Evolutionary conservation across 768 basidiomycete species (phyloP).

Genomic region (Phylloporus scabripes): DNA sequence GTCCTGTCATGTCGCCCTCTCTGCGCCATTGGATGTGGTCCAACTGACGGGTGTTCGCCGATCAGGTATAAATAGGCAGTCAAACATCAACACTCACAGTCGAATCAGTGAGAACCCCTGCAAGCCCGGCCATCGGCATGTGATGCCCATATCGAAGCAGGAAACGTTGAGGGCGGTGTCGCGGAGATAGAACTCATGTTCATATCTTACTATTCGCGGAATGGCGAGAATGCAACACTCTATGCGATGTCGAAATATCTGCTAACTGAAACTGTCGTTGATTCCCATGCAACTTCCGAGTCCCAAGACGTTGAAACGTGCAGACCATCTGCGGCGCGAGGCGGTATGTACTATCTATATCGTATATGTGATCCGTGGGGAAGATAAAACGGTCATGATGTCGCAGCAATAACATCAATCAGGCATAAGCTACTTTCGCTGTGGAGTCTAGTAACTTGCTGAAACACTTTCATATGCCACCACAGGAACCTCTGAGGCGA

Average conservation of each 20-base stretch:
- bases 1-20: no score
- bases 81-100: no score
- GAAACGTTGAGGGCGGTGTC: not conserved
- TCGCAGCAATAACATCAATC: not conserved
- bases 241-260: no score
- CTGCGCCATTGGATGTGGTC: no score
- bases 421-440: not conserved
- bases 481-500: not conserved
- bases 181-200: not conserved
- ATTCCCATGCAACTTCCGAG: not conserved
- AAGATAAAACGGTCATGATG: not conserved
- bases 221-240: not conserved
- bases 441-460: not conserved
- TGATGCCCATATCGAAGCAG: not conserved
- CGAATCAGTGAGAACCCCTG: not conserved
- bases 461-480: not conserved
- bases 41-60: no score
- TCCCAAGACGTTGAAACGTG: not conserved
- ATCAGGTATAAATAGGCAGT: not conserved
- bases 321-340: not conserved
- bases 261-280: not conserved
- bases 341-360: not conserved
- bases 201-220: not conserved
- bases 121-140: not conserved
- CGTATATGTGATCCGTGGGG: not conserved